These are phyloP conservation scores for Xylaria scruposa DNA, from an alignment of 495 filamentous ascomycete genomes.

Conservation along the genomic window DNA sequence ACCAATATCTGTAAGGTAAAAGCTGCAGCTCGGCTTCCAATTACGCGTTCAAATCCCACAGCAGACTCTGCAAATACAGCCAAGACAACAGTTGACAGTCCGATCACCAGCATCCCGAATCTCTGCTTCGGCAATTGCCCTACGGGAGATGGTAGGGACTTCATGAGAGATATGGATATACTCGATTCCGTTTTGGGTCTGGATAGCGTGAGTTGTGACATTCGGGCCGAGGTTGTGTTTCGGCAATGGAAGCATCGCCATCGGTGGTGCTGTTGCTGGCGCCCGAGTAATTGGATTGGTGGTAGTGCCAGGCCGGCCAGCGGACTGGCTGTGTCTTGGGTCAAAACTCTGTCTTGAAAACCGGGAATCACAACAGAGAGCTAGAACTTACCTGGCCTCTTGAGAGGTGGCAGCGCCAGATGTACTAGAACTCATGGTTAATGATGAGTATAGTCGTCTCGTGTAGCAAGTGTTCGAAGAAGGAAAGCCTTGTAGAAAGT, in stretches of 20 bases:
- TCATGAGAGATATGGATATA: neutral
- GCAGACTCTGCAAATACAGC: neutral
- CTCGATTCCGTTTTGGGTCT: neutral
- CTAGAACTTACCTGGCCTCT: neutral
- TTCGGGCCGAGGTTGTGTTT: neutral
- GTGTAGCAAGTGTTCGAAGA: neutral
- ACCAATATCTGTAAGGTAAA: neutral
- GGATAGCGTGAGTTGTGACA: neutral
- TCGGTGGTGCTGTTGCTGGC: neutral
- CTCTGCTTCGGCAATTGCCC: neutral
- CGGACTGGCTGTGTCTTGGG: neutral
- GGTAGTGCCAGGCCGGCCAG: neutral
- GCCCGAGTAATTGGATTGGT: neutral
- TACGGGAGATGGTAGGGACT: neutral
- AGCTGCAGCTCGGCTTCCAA: neutral
- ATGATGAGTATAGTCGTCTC: neutral
- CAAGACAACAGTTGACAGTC: constrained; percentile 7
- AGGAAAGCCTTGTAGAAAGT: neutral
- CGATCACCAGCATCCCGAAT: neutral
- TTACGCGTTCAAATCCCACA: neutral
- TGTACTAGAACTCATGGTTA: constrained; percentile 3
- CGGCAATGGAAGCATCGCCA: neutral
- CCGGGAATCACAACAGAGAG: neutral
- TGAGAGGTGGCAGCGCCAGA: neutral
- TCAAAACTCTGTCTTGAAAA: too few species aligned